Percentiles rank a stretch among this genome's conserved stretches.
These are phyloP conservation scores for Beauveria brongniartii DNA, from an alignment of 2,329 filamentous ascomycete genomes.

Conservation along the genomic window DNA sequence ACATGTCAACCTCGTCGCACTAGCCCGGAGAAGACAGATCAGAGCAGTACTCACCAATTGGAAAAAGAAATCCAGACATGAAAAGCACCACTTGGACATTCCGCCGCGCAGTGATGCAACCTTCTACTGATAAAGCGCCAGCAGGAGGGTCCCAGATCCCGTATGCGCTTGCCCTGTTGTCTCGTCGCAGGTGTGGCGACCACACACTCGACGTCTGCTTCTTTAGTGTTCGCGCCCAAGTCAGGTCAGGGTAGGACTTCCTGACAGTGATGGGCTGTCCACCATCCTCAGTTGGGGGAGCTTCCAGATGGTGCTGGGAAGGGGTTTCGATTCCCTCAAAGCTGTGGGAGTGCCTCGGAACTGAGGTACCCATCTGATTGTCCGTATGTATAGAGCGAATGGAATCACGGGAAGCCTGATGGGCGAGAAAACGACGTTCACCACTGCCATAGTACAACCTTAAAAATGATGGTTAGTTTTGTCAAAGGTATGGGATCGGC, in stretches of 20 bases:
- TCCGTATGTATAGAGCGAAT: conserved; percentile 39
- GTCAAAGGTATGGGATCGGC: background rate
- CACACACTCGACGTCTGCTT: conserved; percentile 56
- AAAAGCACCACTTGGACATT: conserved; percentile 72
- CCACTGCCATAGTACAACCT: conserved; percentile 65
- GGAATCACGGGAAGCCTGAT: conserved; percentile 35
- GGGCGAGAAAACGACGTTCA: conserved; percentile 44
- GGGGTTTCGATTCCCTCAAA: conserved; percentile 41
- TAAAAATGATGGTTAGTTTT: conserved; percentile 15
- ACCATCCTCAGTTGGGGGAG: conserved; percentile 15
- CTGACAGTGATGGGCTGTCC: background rate
- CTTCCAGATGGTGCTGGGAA: conserved; percentile 35
- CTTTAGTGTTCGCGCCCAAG: conserved; percentile 22
- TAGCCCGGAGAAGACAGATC: too few relatives aligned
- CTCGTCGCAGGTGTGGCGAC: conserved; percentile 64
- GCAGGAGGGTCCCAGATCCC: conserved; percentile 70
- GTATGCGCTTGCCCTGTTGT: conserved; percentile 49
- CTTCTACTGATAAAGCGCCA: conserved; percentile 54
- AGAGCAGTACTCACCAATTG: conserved; percentile 48
- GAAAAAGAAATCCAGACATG: conserved; percentile 68
- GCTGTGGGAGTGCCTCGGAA: conserved; percentile 40
- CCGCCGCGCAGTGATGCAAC: conserved; percentile 53
- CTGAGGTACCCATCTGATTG: conserved; percentile 38
- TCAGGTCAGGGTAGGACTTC: conserved; percentile 5
- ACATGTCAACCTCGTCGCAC: background rate